Conservation (phyloP, 495 filamentous ascomycete species). For the Sabuloglossum arenarium region DNA sequence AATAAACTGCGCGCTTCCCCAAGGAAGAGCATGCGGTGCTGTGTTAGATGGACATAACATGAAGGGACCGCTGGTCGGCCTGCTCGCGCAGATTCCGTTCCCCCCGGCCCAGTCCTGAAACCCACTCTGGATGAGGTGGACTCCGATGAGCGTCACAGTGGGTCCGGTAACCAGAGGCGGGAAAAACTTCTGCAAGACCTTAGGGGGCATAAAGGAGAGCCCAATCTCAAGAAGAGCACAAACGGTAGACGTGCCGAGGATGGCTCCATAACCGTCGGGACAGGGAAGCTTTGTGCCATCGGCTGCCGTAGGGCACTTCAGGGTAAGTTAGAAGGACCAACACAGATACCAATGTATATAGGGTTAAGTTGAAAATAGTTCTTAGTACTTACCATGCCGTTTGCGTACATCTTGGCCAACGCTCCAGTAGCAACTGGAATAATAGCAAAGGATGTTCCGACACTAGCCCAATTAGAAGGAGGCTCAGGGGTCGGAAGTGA, state of each 20-base stretch:
- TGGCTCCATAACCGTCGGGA: slow-evolving; percentile 66
- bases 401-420: slow-evolving; percentile 68
- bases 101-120: slow-evolving; percentile 80
- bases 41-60: slow-evolving; percentile 46
- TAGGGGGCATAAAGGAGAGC: slow-evolving; percentile 55
- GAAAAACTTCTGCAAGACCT: slow-evolving; percentile 53
- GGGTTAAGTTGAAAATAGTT: not conserved
- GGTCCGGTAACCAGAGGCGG: slow-evolving; percentile 78
- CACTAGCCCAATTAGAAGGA: slow-evolving; percentile 10
- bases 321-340: not conserved
- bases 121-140: slow-evolving; percentile 51
- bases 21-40: slow-evolving; percentile 65
- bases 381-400: slow-evolving; percentile 25
- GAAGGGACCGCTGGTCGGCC: slow-evolving; percentile 30
- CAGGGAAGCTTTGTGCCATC: slow-evolving; percentile 54
- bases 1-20: slow-evolving; percentile 75
- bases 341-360: not conserved
- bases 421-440: slow-evolving; percentile 68
- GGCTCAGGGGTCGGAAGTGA: not conserved
- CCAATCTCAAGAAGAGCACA: slow-evolving; percentile 57
- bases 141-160: slow-evolving; percentile 60
- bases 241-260: slow-evolving; percentile 49
- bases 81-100: slow-evolving; percentile 34
- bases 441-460: slow-evolving; percentile 70
- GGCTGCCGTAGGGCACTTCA: slow-evolving; percentile 36